These are phyloP conservation scores for Exophiala mesophila DNA, from an alignment of 2,329 filamentous ascomycete genomes.

Conservation along the genomic window DNA sequence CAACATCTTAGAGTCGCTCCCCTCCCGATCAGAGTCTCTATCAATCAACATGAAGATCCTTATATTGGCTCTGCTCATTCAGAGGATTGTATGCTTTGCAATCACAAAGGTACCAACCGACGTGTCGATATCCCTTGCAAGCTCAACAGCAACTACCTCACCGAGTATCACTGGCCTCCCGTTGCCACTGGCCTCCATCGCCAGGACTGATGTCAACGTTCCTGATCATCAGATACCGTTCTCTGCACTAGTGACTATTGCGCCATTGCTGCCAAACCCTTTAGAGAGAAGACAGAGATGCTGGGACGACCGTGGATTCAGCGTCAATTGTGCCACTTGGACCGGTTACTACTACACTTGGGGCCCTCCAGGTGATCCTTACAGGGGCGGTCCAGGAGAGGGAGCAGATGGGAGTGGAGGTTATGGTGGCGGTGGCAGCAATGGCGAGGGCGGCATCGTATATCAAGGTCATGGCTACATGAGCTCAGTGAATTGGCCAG, in stretches of 20 bases:
- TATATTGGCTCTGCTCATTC: constrained; percentile 12
- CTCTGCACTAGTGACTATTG: constrained; percentile 22
- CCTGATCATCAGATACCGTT: constrained; percentile 5
- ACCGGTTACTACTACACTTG: constrained; percentile 29
- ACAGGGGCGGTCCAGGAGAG: constrained; percentile 21
- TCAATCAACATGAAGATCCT: constrained; percentile 16
- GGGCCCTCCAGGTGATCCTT: constrained; percentile 24
- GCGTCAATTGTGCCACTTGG: constrained; percentile 28
- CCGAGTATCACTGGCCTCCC: constrained; percentile 2
- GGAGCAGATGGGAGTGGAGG: constrained; percentile 13
- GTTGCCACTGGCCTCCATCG: constrained; percentile 8
- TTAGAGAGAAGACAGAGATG: constrained; percentile 24
- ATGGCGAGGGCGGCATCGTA: constrained; percentile 14
- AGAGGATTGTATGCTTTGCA: constrained; percentile 11
- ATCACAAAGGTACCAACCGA: constrained; percentile 9
- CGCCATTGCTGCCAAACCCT: constrained; percentile 21
- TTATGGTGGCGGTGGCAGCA: constrained; percentile 10
- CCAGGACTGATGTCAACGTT: constrained; percentile 4
- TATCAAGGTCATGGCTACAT: constrained; percentile 10
- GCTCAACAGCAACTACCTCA: constrained; percentile 9
- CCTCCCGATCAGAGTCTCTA: too few relatives aligned
- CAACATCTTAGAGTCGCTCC: too few relatives aligned
- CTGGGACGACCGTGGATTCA: constrained; percentile 27
- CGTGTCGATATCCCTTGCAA: constrained; percentile 7
- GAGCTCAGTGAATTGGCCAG: constrained; percentile 10